Base-by-base conservation (phyloP, 345 rosid genomes). In the Eucalyptus tenuipes region DNA sequence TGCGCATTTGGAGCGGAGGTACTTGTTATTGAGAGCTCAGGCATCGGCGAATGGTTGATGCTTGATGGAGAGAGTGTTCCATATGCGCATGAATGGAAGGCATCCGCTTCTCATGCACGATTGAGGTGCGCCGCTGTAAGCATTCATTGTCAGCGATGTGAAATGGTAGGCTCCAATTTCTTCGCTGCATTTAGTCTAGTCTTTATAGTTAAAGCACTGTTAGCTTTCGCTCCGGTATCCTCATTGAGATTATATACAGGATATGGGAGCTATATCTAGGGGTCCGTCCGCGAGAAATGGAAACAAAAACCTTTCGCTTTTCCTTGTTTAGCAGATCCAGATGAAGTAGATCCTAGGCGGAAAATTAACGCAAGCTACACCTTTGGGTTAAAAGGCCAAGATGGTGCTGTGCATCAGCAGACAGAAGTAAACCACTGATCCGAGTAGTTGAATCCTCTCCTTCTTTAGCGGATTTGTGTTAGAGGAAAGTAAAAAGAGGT, bases 211-310 rank as follows among this genome's bases (percentile, higher is more conserved):
- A 29, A 61, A 61, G 68, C 17, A 27, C 33, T 29, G 33, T 61
- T 61, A 29, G 68, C 68, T 61, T 61, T 61, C 8, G n/a, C 31
- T 61, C 68, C 0, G 17, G 33, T 61, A 29, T 61, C 68, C 68
- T 61, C 68, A 61, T 29, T 12, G 14, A 29, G 14, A 61, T 29
- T 13, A 61, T 61, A 61, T 29, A 61, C 16, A 61, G 16, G 15
- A 61, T 27, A 27, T 25, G n/a, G 17, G 33, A 13, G 68, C 31
- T 61, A 29, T 61, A 29, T 61, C 8, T 2, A 61, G 15, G 68
- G 68, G 33, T 61, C 15, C 7, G 68, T 13, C 33, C 0, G 8
- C 0, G 9, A 61, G 8, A 61, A 27, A 29, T n/a, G n/a, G 0
- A 25, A 59, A 59, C 66, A 6, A 27, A 55, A 55, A 55, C 6